Conservation (phyloP, 768 basidiomycete species). For the Lyophyllum semitale region DNA sequence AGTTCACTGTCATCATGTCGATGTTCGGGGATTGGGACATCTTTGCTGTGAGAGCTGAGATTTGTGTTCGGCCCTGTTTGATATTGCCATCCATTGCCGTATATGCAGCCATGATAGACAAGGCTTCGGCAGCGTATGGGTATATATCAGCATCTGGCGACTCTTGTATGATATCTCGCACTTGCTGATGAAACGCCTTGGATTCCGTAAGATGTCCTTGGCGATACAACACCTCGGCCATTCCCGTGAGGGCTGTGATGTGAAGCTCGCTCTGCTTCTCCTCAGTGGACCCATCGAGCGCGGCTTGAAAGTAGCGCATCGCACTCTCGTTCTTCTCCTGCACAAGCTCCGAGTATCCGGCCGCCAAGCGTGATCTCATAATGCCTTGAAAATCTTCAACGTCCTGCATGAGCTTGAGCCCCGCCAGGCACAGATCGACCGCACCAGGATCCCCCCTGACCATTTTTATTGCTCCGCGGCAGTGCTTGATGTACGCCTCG, state of each 20-base stretch:
- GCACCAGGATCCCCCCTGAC: background rate
- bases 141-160: background rate
- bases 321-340: background rate
- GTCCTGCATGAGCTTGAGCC: background rate
- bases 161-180: background rate
- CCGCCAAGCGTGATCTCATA: background rate
- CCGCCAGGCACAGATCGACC: background rate
- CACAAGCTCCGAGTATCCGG: background rate
- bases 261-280: background rate
- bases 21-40: background rate
- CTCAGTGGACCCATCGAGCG: background rate
- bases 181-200: background rate
- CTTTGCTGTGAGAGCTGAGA: background rate
- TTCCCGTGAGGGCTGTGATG: background rate
- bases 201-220: background rate
- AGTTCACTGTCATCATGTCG: background rate
- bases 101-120: background rate
- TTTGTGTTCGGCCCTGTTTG: background rate
- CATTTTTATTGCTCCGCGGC: background rate
- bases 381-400: background rate
- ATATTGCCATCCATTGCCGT: slow-evolving; percentile 5
- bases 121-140: background rate
- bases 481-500: background rate
- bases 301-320: background rate
- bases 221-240: slow-evolving; percentile 4